A percentile compares a stretch with the other conserved stretches of the same genome.
Evolutionary conservation across 768 basidiomycete genomes (phyloP).

Genomic region (Coprinopsis cinerea): DNA sequence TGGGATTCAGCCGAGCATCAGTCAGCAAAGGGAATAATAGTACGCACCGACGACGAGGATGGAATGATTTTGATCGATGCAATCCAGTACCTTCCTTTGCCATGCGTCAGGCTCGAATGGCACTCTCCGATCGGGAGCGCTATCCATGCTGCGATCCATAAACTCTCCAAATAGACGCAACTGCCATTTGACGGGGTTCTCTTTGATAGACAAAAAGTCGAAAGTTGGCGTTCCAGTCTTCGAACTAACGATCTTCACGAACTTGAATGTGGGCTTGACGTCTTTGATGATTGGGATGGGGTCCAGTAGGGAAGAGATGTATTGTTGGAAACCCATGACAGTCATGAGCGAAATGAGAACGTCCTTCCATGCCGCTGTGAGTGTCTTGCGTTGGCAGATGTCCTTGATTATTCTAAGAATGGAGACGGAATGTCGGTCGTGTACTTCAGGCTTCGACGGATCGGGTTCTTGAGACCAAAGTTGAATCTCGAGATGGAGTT

Average conservation of each 20-base stretch:
- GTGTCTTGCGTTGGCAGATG: conserved; percentile 28
- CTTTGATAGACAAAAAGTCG: conserved; percentile 49
- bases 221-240: conserved; percentile 34
- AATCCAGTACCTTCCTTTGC: conserved; percentile 63
- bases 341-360: conserved; percentile 34
- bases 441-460: conserved; percentile 28
- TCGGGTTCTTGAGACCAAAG: conserved; percentile 46
- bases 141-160: conserved; percentile 71
- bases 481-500: conserved; percentile 43
- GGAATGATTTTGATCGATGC: conserved; percentile 51
- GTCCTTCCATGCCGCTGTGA: conserved; percentile 30
- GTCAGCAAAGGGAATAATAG: not conserved
- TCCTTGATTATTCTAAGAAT: conserved; percentile 46
- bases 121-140: conserved; percentile 50
- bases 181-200: conserved; percentile 60
- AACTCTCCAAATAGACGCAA: conserved; percentile 62
- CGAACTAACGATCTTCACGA: conserved; percentile 48
- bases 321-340: conserved; percentile 43
- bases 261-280: conserved; percentile 40
- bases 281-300: conserved; percentile 17
- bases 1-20: not conserved
- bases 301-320: conserved; percentile 21
- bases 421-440: conserved; percentile 40
- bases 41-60: conserved; percentile 60
- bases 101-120: conserved; percentile 64